phyloP scores from a whole-genome alignment of 2,329 filamentous ascomycete species.

The Nemania sp. region DNA sequence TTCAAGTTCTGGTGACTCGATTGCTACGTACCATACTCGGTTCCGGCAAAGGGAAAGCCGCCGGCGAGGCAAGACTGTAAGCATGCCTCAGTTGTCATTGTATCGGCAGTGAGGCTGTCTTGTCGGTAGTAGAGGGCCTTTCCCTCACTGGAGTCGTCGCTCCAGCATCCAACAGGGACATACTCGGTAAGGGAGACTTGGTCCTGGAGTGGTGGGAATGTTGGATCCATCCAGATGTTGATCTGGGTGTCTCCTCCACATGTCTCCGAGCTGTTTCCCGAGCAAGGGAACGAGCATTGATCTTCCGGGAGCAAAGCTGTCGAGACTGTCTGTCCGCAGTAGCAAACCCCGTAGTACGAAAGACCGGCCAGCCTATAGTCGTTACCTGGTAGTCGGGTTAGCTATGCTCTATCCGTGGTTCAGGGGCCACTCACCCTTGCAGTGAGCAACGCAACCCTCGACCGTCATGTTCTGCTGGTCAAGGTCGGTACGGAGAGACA shows the following conservation, averaged over 20 bases:
- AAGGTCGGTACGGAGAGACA: slow-evolving; percentile 49
- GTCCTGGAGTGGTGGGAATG: slow-evolving; percentile 48
- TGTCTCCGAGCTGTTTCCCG: slow-evolving; percentile 45
- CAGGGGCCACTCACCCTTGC: slow-evolving; percentile 48
- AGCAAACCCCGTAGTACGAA: slow-evolving; percentile 57
- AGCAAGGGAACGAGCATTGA: slow-evolving; percentile 62
- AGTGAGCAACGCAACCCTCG: slow-evolving; percentile 53
- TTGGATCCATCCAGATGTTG: slow-evolving; percentile 47
- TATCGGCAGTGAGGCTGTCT: slow-evolving; percentile 42
- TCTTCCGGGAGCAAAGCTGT: slow-evolving; percentile 56
- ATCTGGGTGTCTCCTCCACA: slow-evolving; percentile 42
- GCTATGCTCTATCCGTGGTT: background rate
- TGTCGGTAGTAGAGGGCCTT: slow-evolving; percentile 52
- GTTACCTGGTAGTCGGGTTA: slow-evolving; percentile 43
- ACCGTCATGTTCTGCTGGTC: slow-evolving; percentile 50
- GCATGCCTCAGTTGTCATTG: slow-evolving; percentile 50
- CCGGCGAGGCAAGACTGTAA: slow-evolving; percentile 48
- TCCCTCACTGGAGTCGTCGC: slow-evolving; percentile 48
- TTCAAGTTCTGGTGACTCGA: background rate
- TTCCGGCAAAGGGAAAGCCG: slow-evolving; percentile 54
- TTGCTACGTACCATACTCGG: slow-evolving; percentile 46
- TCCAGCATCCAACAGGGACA: slow-evolving; percentile 65
- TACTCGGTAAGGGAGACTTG: slow-evolving; percentile 55
- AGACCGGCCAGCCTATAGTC: slow-evolving; percentile 57
- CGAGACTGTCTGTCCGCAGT: slow-evolving; percentile 56